phyloP scores from a whole-genome alignment of 176 grass and related monocot genomes.

The Leersia perrieri region DNA sequence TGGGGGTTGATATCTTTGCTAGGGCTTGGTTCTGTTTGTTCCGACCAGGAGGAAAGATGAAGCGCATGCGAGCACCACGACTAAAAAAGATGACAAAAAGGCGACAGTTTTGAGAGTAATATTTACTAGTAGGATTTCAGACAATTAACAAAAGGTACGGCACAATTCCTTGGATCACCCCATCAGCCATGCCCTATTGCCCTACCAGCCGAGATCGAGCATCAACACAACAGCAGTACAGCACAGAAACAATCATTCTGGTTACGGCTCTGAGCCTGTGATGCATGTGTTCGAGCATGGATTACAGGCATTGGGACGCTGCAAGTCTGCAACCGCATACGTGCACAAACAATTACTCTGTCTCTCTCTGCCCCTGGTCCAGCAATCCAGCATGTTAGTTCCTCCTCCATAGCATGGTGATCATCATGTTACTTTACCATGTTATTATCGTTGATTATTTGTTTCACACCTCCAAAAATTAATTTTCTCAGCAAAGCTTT shows the following conservation, averaged over 20 bases:
- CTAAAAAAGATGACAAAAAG: neutral
- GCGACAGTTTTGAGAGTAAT: neutral
- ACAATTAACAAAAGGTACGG: neutral
- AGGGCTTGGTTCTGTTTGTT: neutral
- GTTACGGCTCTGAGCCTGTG: too few relatives aligned
- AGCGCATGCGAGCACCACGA: neutral
- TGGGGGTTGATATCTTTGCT: neutral
- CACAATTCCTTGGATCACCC: too few relatives aligned
- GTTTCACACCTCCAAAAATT: too few relatives aligned
- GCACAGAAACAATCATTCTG: neutral
- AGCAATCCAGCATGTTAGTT: too few relatives aligned
- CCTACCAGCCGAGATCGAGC: neutral
- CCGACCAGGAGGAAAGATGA: neutral
- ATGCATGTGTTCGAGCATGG: neutral
- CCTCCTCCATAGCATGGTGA: too few relatives aligned
- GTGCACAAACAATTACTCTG: neutral
- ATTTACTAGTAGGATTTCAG: neutral
- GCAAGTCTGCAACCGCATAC: neutral
- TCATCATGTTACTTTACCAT: too few relatives aligned
- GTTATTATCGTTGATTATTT: too few relatives aligned
- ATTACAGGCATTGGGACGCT: neutral
- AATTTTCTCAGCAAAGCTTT: too few relatives aligned
- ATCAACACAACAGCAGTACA: too few relatives aligned
- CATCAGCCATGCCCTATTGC: too few relatives aligned
- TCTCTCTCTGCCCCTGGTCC: too few relatives aligned